Evolutionary conservation across 331 rosid species (phyloP), one percentile per base, ranked within the genome.

Genomic region (Arachis monticola): DNA sequence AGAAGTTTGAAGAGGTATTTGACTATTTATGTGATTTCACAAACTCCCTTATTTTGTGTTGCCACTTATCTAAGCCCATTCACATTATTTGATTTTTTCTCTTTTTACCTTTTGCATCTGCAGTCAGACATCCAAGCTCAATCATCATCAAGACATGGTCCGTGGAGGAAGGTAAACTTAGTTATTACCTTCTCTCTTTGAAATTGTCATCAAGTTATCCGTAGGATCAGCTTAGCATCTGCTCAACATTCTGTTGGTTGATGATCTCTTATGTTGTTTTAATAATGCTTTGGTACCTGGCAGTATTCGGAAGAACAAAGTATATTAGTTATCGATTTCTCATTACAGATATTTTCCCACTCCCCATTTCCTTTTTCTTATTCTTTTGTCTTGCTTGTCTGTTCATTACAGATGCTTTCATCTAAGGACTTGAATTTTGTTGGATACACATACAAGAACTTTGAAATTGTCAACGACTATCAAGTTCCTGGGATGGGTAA

Each of bases 401-500:
- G 77, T 75, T 30, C 60, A 52, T 82, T 73, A 61, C 96, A 95
- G 99, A 95, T 92, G 97, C 96, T 95, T 70, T 90, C 99, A 51
- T 92, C 99, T 2, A 90, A 95, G 92, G 99, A 95, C 88, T 79
- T 92, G 60, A 95, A 95, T 84, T 95, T 95, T 78, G 97, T 95
- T 65, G 99, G 98, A 60, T 94, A 94, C 81, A 94, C 97, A 0
- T 94, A 94, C 55, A 94, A 94, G 87, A 94, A 92, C 84, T 94
- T 94, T 51, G 99, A 94, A 78, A 91, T 94, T 77, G 88, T 94
- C 75, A 91, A 90, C 38, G 99, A 95, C 80, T 95, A 87, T 81
- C 99, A 90, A 86, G 89, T 90, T 82, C 97, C 99, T 77, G 99
- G 97, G 80, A 95, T 90, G 86, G 90, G 99, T 95, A 88, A 8